Base-by-base conservation (phyloP, 106 monocot species). In the Narthecium ossifragum region DNA sequence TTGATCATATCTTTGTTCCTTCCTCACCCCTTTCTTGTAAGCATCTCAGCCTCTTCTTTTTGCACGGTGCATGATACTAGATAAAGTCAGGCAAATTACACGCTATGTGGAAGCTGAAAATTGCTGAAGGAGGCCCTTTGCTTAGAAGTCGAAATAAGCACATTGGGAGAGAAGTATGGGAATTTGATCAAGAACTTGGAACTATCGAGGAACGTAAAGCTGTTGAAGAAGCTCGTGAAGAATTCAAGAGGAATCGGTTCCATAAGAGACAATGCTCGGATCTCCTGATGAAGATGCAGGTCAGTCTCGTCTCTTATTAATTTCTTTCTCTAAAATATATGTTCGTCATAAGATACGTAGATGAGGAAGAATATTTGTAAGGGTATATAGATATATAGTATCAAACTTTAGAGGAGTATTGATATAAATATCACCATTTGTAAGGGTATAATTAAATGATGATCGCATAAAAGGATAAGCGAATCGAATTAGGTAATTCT, bases 41-140 rank as follows among this genome's bases (percentile, higher is more conserved):
- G n/a, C n/a, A n/a, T n/a, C n/a, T n/a, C n/a, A n/a, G n/a, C n/a
- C n/a, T n/a, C n/a, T n/a, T n/a, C n/a, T n/a, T n/a, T n/a, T n/a
- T n/a, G n/a, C n/a, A n/a, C n/a, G n/a, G n/a, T n/a, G n/a, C n/a
- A n/a, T n/a, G n/a, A n/a, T n/a, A n/a, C n/a, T n/a, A n/a, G n/a
- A n/a, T n/a, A n/a, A n/a, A n/a, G n/a, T n/a, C n/a, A n/a, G n/a
- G n/a, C n/a, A n/a, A n/a, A n/a, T n/a, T n/a, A n/a, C n/a, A n/a
- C n/a, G n/a, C n/a, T n/a, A 92, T 92, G 91, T 92, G 91, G 91
- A 80, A 65, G 71, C 77, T 92, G 23, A 83, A 77, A 77, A 68
- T 86, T 26, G 91, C 91, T 15, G 77, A 92, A 57, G 83, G 83
- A 2, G 70, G 74, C 8, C 80, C 80, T 8, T 92, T 79, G 91